Evolutionary conservation across 1,139 yeast species (phyloP), one percentile per base, ranked within the genome.

Genomic region (Groenewaldozyma sp.): DNA sequence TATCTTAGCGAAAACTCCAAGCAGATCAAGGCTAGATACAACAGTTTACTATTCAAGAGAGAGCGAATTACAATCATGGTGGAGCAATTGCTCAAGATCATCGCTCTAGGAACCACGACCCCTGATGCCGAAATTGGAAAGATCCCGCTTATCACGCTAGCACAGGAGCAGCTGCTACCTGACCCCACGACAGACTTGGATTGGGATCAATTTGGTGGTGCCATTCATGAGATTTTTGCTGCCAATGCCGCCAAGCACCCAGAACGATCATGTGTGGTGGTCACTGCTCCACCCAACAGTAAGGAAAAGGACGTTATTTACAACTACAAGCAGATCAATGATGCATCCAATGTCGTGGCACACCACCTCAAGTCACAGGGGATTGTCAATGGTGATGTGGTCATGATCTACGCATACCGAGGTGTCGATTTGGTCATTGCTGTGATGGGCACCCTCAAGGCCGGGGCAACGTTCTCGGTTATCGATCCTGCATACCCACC

Each of bases 401-500:
- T 91, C 18, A 88, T 87, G 94, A 88, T 93, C 47, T 91, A 93
- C 60, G 95, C 98, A 24, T 83, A 91, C 55, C 78, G 99, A 64
- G 96, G 97, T 49, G 98, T 91, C 10, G 99, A 91, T 58, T 70
- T 91, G 50, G 86, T 91, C 74, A 83, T 91, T 37, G 94, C 97
- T 4, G 97, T 91, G 14, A 81, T 91, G 86, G 99, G 97, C 61
- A 95, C 86, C 28, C 72, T 91, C 56, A 91, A 91, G 64, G 96
- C 98, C 1, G 99, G 99, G 51, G 98, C 95, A 14, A 88, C 98
- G 0, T 91, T 91, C 59, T 88, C 96, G 4, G 99, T 93, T 21
- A 91, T 91, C 50, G 99, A 91, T 58, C 98, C 98, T 4, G 97
- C 98, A 2, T 91, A 91, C 60, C 99, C 99, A 31, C 95, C 98